Percentiles rank a stretch among this genome's conserved stretches.
Conservation (phyloP, 1,139 yeast species). For the Pneumocystis jirovecii region DNA sequence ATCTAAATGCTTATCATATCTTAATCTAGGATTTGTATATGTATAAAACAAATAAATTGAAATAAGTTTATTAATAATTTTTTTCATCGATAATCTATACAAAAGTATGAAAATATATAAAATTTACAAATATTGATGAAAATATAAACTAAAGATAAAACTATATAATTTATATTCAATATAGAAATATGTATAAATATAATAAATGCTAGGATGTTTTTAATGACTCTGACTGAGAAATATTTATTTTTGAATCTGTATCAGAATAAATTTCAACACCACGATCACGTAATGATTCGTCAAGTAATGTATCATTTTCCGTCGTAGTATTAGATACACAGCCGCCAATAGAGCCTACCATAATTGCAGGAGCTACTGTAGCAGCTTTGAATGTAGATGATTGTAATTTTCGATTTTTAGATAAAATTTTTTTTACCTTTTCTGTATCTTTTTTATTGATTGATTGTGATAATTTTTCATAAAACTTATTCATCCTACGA, state of each 20-base stretch:
- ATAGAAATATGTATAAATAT: too few species aligned
- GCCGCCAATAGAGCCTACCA: background rate
- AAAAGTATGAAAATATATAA: too few species aligned
- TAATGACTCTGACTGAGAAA: background rate
- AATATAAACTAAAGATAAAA: background rate
- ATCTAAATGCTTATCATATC: too few species aligned
- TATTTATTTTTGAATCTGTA: background rate
- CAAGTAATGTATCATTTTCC: background rate
- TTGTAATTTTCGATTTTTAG: background rate
- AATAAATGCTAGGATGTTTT: too few species aligned
- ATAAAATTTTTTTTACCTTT: background rate
- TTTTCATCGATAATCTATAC: background rate
- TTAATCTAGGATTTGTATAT: background rate
- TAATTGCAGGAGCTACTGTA: background rate
- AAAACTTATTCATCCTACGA: background rate
- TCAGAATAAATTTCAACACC: background rate
- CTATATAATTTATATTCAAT: too few species aligned
- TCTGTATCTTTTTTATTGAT: background rate
- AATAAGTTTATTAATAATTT: too few species aligned
- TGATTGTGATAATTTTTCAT: background rate
- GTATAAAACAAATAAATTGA: background rate
- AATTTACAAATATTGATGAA: too few species aligned
- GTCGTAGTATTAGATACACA: background rate
- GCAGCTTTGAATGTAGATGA: background rate
- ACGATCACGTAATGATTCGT: background rate